Base-by-base conservation (phyloP, 495 filamentous ascomycete genomes). In the Penicillium subrubescens region DNA sequence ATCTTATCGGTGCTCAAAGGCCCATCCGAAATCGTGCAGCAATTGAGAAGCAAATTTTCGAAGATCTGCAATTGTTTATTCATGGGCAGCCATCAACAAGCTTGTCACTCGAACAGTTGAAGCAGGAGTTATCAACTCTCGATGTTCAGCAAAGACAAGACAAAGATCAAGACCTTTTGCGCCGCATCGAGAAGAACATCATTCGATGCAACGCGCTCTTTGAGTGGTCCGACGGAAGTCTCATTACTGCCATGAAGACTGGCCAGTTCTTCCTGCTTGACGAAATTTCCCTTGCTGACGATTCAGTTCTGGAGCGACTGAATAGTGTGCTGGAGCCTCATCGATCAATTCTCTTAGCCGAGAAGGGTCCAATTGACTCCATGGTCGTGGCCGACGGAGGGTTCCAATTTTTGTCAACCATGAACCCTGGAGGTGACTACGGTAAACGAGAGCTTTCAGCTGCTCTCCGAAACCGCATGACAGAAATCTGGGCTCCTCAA, bases 351-450 rank as follows among this genome's bases (percentile, higher is more conserved):
- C 82, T 97, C 14, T 85, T 99, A 21, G 96, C 96, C 2, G 96
- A 99, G 75, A 98, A 97, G 74, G 96, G 95, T 0, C 85, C 90
- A 1, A 82, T 88, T 35, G 88, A 95, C 69, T 90, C 92, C 8
- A 87, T 91, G 67, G 81, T 99, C 43, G 82, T 84, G 41, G 96
- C 90, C 23, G 75, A 83, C n/a, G 82, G 89, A 31, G 93, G 91
- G 1, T 99, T 97, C 77, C 94, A 98, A 72, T 97, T 98, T 71
- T 81, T 98, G 52, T 94, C 96, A 17, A 99, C 96, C 3, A 99
- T 99, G 96, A 99, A 99, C 66, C 96, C 96, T 10, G 96, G 95
- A 41, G 96, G 96, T 59, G 96, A 99, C 70, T 98, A 97, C 73
- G 96, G 96, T 60, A 99, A 99, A 73, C 90, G 90, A 67, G 96